Conservation (phyloP, 257 asterid species). For the Solanum appendiculatum region DNA sequence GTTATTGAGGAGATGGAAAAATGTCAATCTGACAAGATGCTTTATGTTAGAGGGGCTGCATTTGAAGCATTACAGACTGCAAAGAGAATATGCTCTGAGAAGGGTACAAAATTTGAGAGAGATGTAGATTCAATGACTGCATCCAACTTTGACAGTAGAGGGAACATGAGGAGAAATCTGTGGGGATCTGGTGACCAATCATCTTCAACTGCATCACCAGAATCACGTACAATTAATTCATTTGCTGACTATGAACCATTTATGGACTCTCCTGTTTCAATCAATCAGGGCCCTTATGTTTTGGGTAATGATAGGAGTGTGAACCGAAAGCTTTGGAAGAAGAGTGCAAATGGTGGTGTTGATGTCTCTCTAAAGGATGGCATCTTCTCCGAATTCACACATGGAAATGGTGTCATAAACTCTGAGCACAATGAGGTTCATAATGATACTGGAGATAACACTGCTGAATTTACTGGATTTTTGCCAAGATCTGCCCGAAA, state of each 20-base stretch:
- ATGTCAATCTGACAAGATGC: slow-evolving; percentile 74
- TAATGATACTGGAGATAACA: slow-evolving; percentile 21
- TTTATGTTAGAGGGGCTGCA: slow-evolving; percentile 85
- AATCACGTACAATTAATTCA: slow-evolving; percentile 67
- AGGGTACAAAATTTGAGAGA: slow-evolving; percentile 37
- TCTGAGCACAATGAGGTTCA: slow-evolving; percentile 33
- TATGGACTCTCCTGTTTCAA: slow-evolving; percentile 57
- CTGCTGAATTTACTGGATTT: slow-evolving; percentile 58
- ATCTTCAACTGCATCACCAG: slow-evolving; percentile 61
- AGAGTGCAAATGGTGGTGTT: slow-evolving; percentile 36
- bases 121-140: slow-evolving; percentile 34
- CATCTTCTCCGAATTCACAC: slow-evolving; percentile 41
- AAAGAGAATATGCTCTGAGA: slow-evolving; percentile 43
- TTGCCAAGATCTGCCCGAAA: slow-evolving; percentile 27
- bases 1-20: slow-evolving; percentile 75
- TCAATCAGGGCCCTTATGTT: slow-evolving; percentile 29
- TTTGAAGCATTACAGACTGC: slow-evolving; percentile 78
- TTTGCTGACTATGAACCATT: slow-evolving; percentile 39
- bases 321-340: slow-evolving; percentile 69
- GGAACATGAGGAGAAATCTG: slow-evolving; percentile 22
- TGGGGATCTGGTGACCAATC: slow-evolving; percentile 42
- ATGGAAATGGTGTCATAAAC: slow-evolving; percentile 22
- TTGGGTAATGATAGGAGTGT: slow-evolving; percentile 38
- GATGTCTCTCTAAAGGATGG: slow-evolving; percentile 91
- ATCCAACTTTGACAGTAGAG: slow-evolving; percentile 42